Conservation (phyloP, 2,329 filamentous ascomycete species). For the Penicillium sp. region DNA sequence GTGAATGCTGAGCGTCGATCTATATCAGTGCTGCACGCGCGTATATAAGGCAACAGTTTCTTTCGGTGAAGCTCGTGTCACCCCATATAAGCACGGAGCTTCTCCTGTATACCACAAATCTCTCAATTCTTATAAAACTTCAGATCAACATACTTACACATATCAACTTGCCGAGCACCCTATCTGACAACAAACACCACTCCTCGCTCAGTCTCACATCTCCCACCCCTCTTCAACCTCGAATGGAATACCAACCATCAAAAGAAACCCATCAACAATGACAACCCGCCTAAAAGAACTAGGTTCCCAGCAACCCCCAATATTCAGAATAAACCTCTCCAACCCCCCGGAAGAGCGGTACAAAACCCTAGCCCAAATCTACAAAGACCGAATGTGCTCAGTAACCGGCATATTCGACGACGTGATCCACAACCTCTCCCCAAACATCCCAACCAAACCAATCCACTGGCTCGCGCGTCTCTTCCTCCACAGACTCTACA, state of each 20-base stretch:
- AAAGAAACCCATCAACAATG: neutral
- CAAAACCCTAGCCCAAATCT: slow-evolving; percentile 47
- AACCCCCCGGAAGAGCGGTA: slow-evolving; percentile 54
- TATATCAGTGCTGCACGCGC: neutral
- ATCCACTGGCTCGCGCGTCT: slow-evolving; percentile 44
- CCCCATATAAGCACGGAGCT: neutral
- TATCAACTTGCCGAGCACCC: neutral
- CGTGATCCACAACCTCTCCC: slow-evolving; percentile 40
- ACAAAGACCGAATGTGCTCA: slow-evolving; percentile 43
- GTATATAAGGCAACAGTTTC: neutral
- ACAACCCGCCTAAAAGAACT: neutral
- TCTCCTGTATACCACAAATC: neutral
- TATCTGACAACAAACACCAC: neutral
- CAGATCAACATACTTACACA: neutral
- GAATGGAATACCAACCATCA: neutral
- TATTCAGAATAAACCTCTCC: slow-evolving; percentile 55
- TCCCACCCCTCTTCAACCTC: neutral
- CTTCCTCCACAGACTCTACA: slow-evolving; percentile 52
- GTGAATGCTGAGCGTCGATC: neutral
- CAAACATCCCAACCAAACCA: slow-evolving; percentile 25
- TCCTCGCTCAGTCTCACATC: neutral
- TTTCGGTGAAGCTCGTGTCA: neutral
- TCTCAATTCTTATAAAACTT: neutral
- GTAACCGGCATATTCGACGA: slow-evolving; percentile 54
- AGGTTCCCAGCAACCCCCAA: slow-evolving; percentile 29